These are phyloP conservation scores for Botrytis galanthina DNA, from an alignment of 2,329 filamentous ascomycete species.

Conservation along the genomic window DNA sequence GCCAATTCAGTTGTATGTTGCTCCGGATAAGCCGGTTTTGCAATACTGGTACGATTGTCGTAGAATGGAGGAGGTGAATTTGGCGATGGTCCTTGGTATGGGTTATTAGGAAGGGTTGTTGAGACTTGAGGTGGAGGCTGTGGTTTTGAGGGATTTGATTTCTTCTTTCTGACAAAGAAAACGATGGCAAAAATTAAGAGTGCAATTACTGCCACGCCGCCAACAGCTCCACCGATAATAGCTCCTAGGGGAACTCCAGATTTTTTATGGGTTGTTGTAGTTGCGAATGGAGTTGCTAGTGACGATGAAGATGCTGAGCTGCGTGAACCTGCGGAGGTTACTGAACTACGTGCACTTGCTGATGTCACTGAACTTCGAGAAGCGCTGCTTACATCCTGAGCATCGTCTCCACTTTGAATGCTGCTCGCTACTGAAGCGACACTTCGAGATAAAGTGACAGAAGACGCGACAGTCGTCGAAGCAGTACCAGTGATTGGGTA, in stretches of 20 bases:
- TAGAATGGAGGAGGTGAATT: background rate
- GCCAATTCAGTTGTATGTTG: background rate
- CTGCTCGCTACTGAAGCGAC: background rate
- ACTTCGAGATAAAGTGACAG: background rate
- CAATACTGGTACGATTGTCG: background rate
- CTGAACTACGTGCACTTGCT: background rate
- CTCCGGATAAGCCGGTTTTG: background rate
- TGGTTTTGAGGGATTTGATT: background rate
- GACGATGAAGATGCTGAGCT: background rate
- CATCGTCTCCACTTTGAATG: background rate
- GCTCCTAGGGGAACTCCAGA: conserved; percentile 1
- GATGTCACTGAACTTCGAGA: background rate
- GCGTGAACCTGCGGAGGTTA: background rate
- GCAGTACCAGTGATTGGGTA: background rate
- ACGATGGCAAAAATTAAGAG: background rate
- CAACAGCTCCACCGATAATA: conserved; percentile 3
- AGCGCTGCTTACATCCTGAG: background rate
- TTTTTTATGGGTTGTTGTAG: background rate
- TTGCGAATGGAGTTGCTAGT: background rate
- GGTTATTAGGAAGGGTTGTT: background rate
- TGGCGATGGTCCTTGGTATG: background rate
- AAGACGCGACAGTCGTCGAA: background rate
- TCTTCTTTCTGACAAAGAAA: conserved; percentile 3
- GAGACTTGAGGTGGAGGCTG: background rate
- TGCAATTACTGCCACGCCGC: background rate